A percentile compares a stretch with the other conserved stretches of the same genome.
Conservation (phyloP, 1,139 yeast species). For the Candida anutae region DNA sequence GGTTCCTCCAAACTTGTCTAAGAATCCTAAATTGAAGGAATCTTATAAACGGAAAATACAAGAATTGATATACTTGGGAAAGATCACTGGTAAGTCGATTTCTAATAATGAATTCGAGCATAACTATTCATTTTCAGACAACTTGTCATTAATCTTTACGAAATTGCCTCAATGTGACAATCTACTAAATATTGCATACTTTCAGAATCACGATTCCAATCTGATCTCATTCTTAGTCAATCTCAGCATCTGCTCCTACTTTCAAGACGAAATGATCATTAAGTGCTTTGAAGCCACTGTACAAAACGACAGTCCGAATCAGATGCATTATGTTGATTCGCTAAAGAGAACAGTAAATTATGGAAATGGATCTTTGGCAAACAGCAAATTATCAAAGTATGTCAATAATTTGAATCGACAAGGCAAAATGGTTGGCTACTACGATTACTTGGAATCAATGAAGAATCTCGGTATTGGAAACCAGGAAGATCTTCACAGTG, state of each 20-base stretch:
- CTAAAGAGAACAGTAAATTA: constrained; percentile 16
- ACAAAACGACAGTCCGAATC: constrained; percentile 44
- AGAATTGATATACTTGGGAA: constrained; percentile 43
- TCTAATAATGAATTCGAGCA: constrained; percentile 25
- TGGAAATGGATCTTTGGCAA: constrained; percentile 8
- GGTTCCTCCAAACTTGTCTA: constrained; percentile 49
- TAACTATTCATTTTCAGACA: constrained; percentile 31
- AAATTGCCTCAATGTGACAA: constrained; percentile 39
- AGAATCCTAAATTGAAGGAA: constrained; percentile 28
- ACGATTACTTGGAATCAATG: constrained; percentile 53
- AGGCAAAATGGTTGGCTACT: constrained; percentile 53
- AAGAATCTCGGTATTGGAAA: constrained; percentile 42
- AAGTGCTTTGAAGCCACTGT: constrained; percentile 53
- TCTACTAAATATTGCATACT: constrained; percentile 17
- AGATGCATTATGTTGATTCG: constrained; percentile 65
- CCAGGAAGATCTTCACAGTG: constrained; percentile 11
- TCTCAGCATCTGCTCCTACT: constrained; percentile 52
- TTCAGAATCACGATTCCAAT: constrained; percentile 18
- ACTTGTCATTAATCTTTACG: constrained; percentile 26
- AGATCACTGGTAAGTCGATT: constrained; percentile 9
- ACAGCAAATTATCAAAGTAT: constrained; percentile 30
- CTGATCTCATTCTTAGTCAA: constrained; percentile 32
- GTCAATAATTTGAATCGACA: constrained; percentile 43
- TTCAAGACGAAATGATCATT: constrained; percentile 54
- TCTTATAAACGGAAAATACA: constrained; percentile 41